A percentile compares a stretch with the other conserved stretches of the same genome.
phyloP scores from a whole-genome alignment of 768 basidiomycete genomes.

The Serendipita sp. region DNA sequence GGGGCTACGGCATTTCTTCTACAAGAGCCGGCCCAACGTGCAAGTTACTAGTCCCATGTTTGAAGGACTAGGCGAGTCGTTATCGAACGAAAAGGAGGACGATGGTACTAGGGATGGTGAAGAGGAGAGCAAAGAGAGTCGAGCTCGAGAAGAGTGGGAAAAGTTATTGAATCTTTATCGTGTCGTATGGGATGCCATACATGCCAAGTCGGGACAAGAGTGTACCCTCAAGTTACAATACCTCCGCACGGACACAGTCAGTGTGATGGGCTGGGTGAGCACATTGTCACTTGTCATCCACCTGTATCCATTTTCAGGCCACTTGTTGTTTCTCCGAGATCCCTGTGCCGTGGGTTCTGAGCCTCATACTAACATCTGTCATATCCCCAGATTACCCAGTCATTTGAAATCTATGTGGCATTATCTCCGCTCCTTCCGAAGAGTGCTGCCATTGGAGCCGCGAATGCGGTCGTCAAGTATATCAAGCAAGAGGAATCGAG shows the following conservation, averaged over 20 bases:
- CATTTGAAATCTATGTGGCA: conserved; percentile 80
- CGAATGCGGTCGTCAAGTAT: conserved; percentile 81
- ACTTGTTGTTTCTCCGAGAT: not conserved
- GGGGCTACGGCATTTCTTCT: conserved; percentile 84
- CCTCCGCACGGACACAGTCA: conserved; percentile 69
- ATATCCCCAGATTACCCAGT: conserved; percentile 61
- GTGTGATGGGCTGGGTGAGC: conserved; percentile 87
- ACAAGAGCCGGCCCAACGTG: conserved; percentile 79
- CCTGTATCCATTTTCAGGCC: conserved; percentile 6
- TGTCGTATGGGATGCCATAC: conserved; percentile 70
- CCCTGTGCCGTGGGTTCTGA: not conserved
- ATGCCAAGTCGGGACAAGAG: conserved; percentile 74
- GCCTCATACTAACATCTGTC: not conserved
- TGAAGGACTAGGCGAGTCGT: conserved; percentile 37
- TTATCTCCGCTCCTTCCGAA: conserved; percentile 75
- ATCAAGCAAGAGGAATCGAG: conserved; percentile 71
- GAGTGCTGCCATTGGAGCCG: conserved; percentile 71
- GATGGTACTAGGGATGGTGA: not conserved
- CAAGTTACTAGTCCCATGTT: conserved; percentile 78
- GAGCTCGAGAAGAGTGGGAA: not conserved
- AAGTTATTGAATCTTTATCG: conserved; percentile 84
- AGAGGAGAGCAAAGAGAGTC: not conserved
- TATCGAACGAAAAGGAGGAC: conserved; percentile 29
- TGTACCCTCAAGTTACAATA: conserved; percentile 74
- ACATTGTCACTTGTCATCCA: not conserved